Evolutionary conservation across 192 early-diverging fungal species (phyloP).

Genomic region (Coemansia sp.): DNA sequence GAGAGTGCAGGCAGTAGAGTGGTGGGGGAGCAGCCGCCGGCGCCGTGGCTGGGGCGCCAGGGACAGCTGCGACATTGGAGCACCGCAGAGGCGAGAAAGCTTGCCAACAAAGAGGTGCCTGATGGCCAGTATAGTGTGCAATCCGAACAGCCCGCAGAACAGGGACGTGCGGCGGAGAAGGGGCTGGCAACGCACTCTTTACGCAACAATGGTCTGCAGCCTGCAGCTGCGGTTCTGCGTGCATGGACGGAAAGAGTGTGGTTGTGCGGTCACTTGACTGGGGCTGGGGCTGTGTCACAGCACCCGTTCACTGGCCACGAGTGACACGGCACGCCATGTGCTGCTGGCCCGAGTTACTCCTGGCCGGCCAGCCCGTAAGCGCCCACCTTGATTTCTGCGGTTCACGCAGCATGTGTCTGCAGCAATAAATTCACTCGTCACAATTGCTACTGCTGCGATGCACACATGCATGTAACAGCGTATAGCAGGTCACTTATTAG

Average conservation of each 20-base stretch:
- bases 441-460: conserved; percentile 18
- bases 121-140: conserved; percentile 11
- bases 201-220: conserved; percentile 17
- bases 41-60: neutral
- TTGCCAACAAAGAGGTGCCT: neutral
- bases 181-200: neutral
- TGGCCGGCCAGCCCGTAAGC: neutral
- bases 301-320: neutral
- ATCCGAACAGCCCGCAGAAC: conserved; percentile 3
- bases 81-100: neutral
- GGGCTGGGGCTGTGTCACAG: conserved; percentile 11
- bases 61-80: neutral
- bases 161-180: conserved; percentile 2
- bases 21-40: neutral
- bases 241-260: conserved; percentile 14
- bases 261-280: neutral
- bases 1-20: conserved; percentile 1
- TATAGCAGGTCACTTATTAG: conserved; percentile 20
- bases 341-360: neutral
- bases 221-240: conserved; percentile 13
- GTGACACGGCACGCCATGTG: neutral
- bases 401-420: neutral
- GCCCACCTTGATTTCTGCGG: conserved; percentile 8
- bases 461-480: conserved; percentile 23
- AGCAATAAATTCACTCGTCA: conserved; percentile 11